Conservation (phyloP, 495 filamentous ascomycete genomes). For the Neurospora sp. region DNA sequence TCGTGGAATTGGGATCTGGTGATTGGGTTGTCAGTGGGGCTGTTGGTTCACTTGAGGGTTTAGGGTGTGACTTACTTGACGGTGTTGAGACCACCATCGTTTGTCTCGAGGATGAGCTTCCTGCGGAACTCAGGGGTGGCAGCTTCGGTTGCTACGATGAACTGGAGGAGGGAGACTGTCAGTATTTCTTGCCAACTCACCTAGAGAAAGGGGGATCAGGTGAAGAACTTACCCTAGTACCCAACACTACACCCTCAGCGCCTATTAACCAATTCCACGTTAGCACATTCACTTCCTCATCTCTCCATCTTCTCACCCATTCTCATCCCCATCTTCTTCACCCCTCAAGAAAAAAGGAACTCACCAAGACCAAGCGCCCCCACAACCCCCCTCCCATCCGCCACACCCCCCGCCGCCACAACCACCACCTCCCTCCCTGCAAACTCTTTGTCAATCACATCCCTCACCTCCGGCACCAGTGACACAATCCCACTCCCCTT, state of each 20-base stretch:
- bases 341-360: constrained; percentile 1
- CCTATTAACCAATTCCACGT: constrained; percentile 9
- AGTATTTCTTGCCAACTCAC: background rate
- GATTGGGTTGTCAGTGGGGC: background rate
- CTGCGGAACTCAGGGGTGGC: constrained; percentile 50
- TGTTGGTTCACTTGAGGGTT: background rate
- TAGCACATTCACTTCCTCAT: background rate
- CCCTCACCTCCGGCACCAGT: constrained; percentile 34
- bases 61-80: constrained; percentile 32
- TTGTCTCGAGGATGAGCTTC: constrained; percentile 47
- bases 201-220: background rate
- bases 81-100: constrained; percentile 55
- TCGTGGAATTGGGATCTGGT: constrained; percentile 56
- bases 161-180: constrained; percentile 12
- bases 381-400: constrained; percentile 54
- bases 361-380: constrained; percentile 53
- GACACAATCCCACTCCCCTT: constrained; percentile 45
- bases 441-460: constrained; percentile 36
- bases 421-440: constrained; percentile 38
- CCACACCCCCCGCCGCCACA: constrained; percentile 64
- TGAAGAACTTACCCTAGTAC: constrained; percentile 46
- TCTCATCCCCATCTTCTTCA: background rate
- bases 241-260: constrained; percentile 57
- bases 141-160: constrained; percentile 57
- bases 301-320: background rate